Percentiles rank a stretch among this genome's conserved stretches.
These are phyloP conservation scores for Teratosphaeria viscida DNA, from an alignment of 2,329 filamentous ascomycete species.

Conservation along the genomic window DNA sequence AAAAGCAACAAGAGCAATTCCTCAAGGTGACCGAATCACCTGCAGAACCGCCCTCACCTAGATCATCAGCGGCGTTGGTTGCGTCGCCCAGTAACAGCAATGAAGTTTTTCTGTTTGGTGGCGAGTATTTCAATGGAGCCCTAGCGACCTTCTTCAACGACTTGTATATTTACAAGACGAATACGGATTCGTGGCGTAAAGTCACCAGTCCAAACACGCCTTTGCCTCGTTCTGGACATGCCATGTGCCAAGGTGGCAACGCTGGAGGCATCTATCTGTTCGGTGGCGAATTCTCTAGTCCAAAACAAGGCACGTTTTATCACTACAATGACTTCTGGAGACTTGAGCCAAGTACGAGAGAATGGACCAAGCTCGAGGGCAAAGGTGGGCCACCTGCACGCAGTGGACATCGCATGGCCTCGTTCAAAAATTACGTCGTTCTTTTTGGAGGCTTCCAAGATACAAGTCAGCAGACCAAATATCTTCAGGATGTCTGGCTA, in stretches of 20 bases:
- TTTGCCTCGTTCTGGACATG: conserved; percentile 82
- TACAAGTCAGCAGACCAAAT: conserved; percentile 88
- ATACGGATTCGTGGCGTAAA: conserved; percentile 79
- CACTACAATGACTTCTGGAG: conserved; percentile 99
- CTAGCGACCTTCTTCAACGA: conserved; percentile 64
- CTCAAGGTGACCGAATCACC: conserved; percentile 81
- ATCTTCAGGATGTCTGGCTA: conserved; percentile 86
- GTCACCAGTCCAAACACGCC: conserved; percentile 88
- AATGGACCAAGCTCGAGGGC: conserved; percentile 87
- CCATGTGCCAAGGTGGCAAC: conserved; percentile 86
- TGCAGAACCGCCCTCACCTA: conserved; percentile 61
- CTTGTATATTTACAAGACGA: conserved; percentile 60
- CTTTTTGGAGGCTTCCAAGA: conserved; percentile 97
- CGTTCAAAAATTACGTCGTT: conserved; percentile 93
- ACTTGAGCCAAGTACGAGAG: conserved; percentile 69
- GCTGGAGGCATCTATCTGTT: conserved; percentile 80
- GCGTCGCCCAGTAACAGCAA: conserved; percentile 78
- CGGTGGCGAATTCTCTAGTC: conserved; percentile 90
- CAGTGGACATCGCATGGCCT: conserved; percentile 73
- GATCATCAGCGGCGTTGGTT: conserved; percentile 71
- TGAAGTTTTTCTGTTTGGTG: conserved; percentile 83
- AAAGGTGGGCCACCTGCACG: conserved; percentile 74
- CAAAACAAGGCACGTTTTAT: conserved; percentile 96
- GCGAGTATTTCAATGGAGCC: conserved; percentile 90
- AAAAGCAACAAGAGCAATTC: conserved; percentile 82